A percentile compares a stretch with the other conserved stretches of the same genome.
Evolutionary conservation across 495 filamentous ascomycete species (phyloP).

Genomic region (Cryomyces minteri): DNA sequence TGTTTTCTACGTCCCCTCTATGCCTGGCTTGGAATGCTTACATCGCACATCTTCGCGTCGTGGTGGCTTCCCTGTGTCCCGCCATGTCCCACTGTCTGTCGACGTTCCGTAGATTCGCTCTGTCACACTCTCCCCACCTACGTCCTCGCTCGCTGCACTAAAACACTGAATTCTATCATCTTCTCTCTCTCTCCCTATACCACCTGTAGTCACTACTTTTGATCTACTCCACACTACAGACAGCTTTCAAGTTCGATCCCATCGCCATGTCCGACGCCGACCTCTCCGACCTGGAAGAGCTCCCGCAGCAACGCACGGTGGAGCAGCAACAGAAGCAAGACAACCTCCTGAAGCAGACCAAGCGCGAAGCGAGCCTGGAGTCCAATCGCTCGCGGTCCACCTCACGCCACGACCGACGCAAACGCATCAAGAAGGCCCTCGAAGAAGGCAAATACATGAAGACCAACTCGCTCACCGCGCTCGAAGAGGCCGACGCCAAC

Average conservation of each 20-base stretch:
- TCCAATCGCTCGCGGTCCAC: conserved; percentile 17
- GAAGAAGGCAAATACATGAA: conserved; percentile 24
- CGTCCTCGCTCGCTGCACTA: too few relatives aligned
- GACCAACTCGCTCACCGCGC: conserved; percentile 20
- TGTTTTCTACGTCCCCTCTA: too few relatives aligned
- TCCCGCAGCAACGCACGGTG: conserved; percentile 15
- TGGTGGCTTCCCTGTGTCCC: too few relatives aligned
- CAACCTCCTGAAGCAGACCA: conserved; percentile 12
- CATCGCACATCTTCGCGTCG: too few relatives aligned
- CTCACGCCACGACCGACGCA: conserved; percentile 20
- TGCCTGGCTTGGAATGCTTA: too few relatives aligned
- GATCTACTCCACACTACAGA: too few relatives aligned
- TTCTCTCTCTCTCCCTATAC: too few relatives aligned
- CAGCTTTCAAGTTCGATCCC: neutral
- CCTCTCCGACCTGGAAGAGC: neutral
- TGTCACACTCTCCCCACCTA: too few relatives aligned
- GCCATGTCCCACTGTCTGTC: too few relatives aligned
- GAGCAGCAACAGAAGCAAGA: conserved; percentile 19
- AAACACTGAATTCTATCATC: too few relatives aligned
- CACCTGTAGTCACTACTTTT: too few relatives aligned
- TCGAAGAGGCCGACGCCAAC: conserved; percentile 25
- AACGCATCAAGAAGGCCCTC: conserved; percentile 17
- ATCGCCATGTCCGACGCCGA: neutral
- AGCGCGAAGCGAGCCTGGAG: conserved; percentile 15
- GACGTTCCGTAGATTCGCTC: too few relatives aligned